These are phyloP conservation scores for Venturia oleaginea DNA, from an alignment of 2,329 filamentous ascomycete species.

Conservation along the genomic window DNA sequence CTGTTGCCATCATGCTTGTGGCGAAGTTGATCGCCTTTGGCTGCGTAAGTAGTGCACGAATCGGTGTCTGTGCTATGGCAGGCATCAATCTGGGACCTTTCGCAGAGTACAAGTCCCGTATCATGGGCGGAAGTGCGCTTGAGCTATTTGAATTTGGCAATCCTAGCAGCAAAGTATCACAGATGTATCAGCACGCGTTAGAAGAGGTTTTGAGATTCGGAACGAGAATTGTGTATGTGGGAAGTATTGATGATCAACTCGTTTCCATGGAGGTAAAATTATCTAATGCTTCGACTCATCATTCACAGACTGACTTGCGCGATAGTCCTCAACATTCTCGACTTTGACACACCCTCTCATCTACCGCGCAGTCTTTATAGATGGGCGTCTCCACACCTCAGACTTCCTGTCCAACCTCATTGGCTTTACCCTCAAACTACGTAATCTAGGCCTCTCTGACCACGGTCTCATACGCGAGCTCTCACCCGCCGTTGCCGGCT, in stretches of 20 bases:
- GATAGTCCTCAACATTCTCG: slow-evolving; percentile 71
- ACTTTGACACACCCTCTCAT: slow-evolving; percentile 85
- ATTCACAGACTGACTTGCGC: slow-evolving; percentile 2
- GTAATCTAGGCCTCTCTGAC: slow-evolving; percentile 86
- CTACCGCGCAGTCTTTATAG: slow-evolving; percentile 90
- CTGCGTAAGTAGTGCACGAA: slow-evolving; percentile 63
- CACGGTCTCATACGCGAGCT: slow-evolving; percentile 90
- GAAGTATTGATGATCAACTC: slow-evolving; percentile 93
- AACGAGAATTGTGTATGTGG: slow-evolving; percentile 76
- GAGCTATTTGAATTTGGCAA: slow-evolving; percentile 93
- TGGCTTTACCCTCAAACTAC: slow-evolving; percentile 84
- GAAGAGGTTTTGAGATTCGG: slow-evolving; percentile 68
- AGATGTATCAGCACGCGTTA: slow-evolving; percentile 68
- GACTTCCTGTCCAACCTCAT: slow-evolving; percentile 92
- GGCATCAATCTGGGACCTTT: slow-evolving; percentile 93
- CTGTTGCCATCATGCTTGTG: slow-evolving; percentile 83
- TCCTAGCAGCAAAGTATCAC: slow-evolving; percentile 70
- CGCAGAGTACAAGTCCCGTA: slow-evolving; percentile 78
- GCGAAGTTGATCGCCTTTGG: slow-evolving; percentile 89
- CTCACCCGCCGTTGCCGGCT: slow-evolving; percentile 78
- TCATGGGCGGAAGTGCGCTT: slow-evolving; percentile 82
- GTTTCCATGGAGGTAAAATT: slow-evolving; percentile 72
- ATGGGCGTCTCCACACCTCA: slow-evolving; percentile 81
- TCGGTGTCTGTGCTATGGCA: slow-evolving; percentile 83
- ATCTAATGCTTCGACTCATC: slow-evolving; percentile 2